Base-by-base conservation (phyloP, 1,284 basidiomycete species). In the Hymenochaete sp. region DNA sequence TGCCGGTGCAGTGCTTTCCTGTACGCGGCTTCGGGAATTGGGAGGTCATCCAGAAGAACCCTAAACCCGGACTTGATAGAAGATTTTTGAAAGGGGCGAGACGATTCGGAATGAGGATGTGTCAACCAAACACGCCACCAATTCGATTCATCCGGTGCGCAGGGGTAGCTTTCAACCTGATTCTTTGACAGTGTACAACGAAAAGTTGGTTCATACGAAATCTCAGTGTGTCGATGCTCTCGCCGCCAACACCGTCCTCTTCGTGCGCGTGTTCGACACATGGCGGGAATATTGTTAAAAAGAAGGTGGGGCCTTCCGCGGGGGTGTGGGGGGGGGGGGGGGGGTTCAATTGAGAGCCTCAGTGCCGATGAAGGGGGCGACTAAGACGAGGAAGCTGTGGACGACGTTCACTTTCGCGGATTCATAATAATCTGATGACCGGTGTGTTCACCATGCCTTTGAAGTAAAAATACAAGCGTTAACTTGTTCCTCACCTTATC, bases 61-160 rank as follows among this genome's bases (percentile, higher is more conserved):
- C 79, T 2, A 77, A 79, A 45, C 79, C 98, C 2, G 79, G 81
- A 3, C 74, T 99, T 14, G 75, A 82, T 2, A 91, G 86, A 62
- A 96, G 95, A 62, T 95, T 98, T 68, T 98, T 98, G 96, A 98
- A 59, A 93, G 97, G 61, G 88, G 83, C 57, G 93, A 95, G 65
- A 95, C n/a, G n/a, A n/a, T n/a, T n/a, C n/a, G 95, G 64, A 79
- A 79, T 42, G 79, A 90, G 68, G 79, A 88, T 57, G 66, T 82
- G 32, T 73, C 83, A 16, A 82, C 75, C 54, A 78, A 85, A 56
- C 87, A 84, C 6, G 93, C 95, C 55, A 93, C 93, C 13, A 93
- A 92, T 55, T 90, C 93, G 16, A 95, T 99, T 51, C 96, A 99
- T 64, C 83, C 98, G 33, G 95, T 97, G 33, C 86, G 96, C 39